Conservation (phyloP, 73 alveolate species). For the Uronychia binucleata region DNA sequence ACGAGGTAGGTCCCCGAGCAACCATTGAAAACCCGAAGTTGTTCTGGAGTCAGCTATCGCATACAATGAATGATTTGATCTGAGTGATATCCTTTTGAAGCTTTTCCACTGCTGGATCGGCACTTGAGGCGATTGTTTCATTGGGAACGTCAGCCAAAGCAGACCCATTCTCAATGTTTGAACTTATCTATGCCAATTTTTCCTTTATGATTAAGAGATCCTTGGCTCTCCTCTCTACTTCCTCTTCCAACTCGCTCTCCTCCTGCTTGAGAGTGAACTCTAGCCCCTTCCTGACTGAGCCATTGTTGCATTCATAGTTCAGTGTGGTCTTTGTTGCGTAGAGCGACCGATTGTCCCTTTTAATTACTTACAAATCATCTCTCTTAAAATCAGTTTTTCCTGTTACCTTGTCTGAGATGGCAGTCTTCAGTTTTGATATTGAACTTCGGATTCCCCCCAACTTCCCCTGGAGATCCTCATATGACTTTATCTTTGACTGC, state of each 20-base stretch:
- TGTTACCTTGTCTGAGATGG: neutral
- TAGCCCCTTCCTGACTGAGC: neutral
- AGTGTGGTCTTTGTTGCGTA: neutral
- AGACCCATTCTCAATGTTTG: too few relatives aligned
- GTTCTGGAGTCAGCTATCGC: neutral
- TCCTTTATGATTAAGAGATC: neutral
- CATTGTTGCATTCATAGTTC: neutral
- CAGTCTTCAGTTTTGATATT: neutral
- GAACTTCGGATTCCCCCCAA: neutral
- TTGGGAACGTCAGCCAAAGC: neutral
- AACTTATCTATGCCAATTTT: too few relatives aligned
- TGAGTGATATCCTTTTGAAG: neutral
- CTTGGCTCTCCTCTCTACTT: neutral
- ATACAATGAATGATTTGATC: neutral
- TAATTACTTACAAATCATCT: neutral
- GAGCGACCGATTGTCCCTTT: neutral
- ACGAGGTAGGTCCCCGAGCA: neutral
- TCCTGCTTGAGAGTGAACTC: neutral
- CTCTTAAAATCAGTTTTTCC: neutral
- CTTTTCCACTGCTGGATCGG: neutral
- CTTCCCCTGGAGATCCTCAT: neutral
- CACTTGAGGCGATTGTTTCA: neutral
- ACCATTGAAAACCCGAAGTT: neutral
- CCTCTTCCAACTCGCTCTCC: neutral
- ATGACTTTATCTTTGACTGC: neutral